A percentile compares a stretch with the other conserved stretches of the same genome.
These are phyloP conservation scores for Lachancea thermotolerans DNA, from an alignment of 805 yeast genomes.

Conservation along the genomic window DNA sequence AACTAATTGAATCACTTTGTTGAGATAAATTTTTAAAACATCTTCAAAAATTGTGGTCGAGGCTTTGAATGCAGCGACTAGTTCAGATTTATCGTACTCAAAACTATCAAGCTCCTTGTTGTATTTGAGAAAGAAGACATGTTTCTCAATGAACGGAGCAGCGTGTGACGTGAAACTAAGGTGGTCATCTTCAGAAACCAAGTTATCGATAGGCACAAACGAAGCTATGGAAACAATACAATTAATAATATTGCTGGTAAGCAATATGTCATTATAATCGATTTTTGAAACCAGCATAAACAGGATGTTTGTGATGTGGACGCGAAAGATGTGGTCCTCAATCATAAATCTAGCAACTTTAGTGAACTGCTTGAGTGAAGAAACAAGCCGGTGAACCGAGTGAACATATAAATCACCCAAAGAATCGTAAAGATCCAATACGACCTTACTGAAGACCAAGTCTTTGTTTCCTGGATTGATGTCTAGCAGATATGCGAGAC, in stretches of 20 bases:
- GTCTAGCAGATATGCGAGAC: slow-evolving; percentile 58
- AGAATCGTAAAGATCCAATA: slow-evolving; percentile 73
- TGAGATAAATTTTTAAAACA: slow-evolving; percentile 49
- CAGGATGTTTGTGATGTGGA: slow-evolving; percentile 71
- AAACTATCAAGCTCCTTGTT: slow-evolving; percentile 27
- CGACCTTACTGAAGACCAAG: slow-evolving; percentile 43
- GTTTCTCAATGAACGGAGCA: slow-evolving; percentile 56
- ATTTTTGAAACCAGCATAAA: slow-evolving; percentile 70
- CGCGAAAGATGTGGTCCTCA: slow-evolving; percentile 52
- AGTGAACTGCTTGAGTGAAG: slow-evolving; percentile 62
- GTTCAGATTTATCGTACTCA: slow-evolving; percentile 38
- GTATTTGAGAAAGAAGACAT: slow-evolving; percentile 44
- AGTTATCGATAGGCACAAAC: slow-evolving; percentile 63
- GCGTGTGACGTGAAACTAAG: slow-evolving; percentile 36
- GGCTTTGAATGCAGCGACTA: slow-evolving; percentile 56
- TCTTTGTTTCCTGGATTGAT: slow-evolving; percentile 42
- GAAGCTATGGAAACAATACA: slow-evolving; percentile 64
- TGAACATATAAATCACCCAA: slow-evolving; percentile 55
- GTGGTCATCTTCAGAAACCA: slow-evolving; percentile 37
- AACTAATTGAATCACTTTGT: slow-evolving; percentile 53
- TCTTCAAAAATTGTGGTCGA: slow-evolving; percentile 66
- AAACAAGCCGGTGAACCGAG: slow-evolving; percentile 71
- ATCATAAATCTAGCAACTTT: slow-evolving; percentile 64
- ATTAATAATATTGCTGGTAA: slow-evolving; percentile 62
- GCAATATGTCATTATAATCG: slow-evolving; percentile 77